Evolutionary conservation across 768 basidiomycete species (phyloP).

Genomic region (Cyclocybe cylindracea): DNA sequence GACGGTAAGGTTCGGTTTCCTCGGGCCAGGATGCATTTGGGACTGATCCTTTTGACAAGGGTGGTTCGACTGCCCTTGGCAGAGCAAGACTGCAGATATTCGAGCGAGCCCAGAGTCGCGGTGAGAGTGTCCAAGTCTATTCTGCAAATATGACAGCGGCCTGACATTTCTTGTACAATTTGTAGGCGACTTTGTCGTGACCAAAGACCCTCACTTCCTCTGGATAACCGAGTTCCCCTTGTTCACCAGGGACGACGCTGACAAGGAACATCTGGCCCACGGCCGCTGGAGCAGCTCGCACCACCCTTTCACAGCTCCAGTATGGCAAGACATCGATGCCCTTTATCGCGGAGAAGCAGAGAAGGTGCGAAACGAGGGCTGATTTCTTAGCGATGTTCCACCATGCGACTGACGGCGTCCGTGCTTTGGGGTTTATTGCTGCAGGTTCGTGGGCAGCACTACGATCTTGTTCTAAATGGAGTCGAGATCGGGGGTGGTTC

Average conservation of each 20-base stretch:
- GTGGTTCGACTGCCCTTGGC: constrained; percentile 84
- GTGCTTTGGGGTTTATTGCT: constrained; percentile 10
- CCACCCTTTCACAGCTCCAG: constrained; percentile 96
- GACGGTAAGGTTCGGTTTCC: constrained; percentile 46
- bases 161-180: constrained; percentile 13
- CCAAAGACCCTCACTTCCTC: constrained; percentile 74
- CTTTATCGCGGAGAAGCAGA: constrained; percentile 73
- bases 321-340: constrained; percentile 83
- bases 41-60: constrained; percentile 45
- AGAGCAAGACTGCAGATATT: constrained; percentile 65
- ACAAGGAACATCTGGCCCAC: constrained; percentile 83
- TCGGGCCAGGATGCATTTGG: constrained; percentile 10
- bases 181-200: constrained; percentile 57
- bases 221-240: constrained; percentile 98
- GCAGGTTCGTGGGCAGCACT: constrained; percentile 92
- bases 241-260: constrained; percentile 81
- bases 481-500: constrained; percentile 94
- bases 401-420: constrained; percentile 5
- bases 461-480: constrained; percentile 93
- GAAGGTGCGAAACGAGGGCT: constrained; percentile 35
- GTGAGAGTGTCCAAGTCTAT: constrained; percentile 36
- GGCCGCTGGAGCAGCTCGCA: constrained; percentile 93
- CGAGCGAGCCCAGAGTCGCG: constrained; percentile 63
- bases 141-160: constrained; percentile 5
- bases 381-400: constrained; percentile 4